phyloP scores from a whole-genome alignment of 306 rosid genomes.

The Luffa acutangula region DNA sequence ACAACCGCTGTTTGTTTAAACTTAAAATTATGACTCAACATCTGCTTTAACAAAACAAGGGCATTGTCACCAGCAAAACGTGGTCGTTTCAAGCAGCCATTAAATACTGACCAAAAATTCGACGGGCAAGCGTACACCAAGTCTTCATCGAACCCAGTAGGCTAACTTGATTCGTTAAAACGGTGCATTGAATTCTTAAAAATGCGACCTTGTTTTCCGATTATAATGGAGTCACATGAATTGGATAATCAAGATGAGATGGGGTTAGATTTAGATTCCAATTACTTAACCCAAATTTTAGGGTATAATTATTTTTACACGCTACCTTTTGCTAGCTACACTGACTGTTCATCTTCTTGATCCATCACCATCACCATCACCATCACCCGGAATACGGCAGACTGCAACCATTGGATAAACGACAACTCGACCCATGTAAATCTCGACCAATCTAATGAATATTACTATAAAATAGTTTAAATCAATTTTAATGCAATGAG shows the following conservation, averaged over 20 bases:
- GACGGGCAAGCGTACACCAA: not conserved
- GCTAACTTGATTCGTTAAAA: not conserved
- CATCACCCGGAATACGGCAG: slow-evolving; percentile 9
- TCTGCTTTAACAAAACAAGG: not conserved
- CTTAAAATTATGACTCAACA: not conserved
- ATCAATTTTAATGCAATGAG: not conserved
- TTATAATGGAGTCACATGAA: not conserved
- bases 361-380: not conserved
- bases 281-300: not conserved
- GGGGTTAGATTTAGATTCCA: not conserved
- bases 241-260: not conserved
- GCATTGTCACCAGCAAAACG: not conserved
- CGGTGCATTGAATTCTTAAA: not conserved
- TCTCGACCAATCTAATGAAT: not conserved
- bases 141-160: not conserved
- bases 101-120: not conserved
- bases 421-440: not conserved
- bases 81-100: not conserved
- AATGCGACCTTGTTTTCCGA: not conserved
- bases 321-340: not conserved
- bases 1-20: not conserved
- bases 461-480: not conserved
- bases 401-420: not conserved
- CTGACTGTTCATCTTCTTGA: not conserved
- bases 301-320: not conserved